Base-by-base conservation (phyloP, 2,329 filamentous ascomycete genomes). In the Biscogniauxia sp. region DNA sequence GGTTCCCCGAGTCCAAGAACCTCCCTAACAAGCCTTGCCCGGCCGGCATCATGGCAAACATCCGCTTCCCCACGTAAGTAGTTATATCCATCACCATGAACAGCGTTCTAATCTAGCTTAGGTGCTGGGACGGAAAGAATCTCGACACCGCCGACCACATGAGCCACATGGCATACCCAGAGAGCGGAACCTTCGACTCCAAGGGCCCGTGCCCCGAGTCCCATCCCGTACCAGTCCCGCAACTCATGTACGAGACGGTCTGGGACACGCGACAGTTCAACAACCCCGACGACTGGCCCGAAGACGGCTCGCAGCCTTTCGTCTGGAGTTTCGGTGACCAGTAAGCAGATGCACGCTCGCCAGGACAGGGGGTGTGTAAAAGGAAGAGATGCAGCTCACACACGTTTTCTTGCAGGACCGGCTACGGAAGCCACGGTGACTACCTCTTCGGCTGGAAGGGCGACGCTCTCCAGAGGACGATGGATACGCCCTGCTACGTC, bases 41-140 rank as follows among this genome's bases (percentile, higher is more conserved):
- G 50, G 76, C 74, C 25, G 78, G 78, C 3, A 79, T 79, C 59
- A 76, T 78, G 64, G 76, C 77, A 5, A 80, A 77, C 25, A 72
- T 80, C 25, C 76, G 75, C 3, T 80, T 80, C 64, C 78, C 78
- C 1, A 77, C 76, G 79, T 83, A 13, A 84, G 87, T 66, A 8
- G 11, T 7, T 19, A 55, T 20, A 11, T 7, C 8, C 7, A 2
- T 2, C 9, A 26, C 11, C 52, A 55, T 78, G 50, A 26, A 20
- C 8, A 69, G 85, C 49, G 80, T 80, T 52, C 55, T 64, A 55
- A 61, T 51, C 5, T 23, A 1, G n/a, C 13, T 15, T 25, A 78
- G 77, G 20, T 80, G 78, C 70, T 80, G 78, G 78, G 78, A 80
- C 54, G 78, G 78, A 28, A 75, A 76, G 61, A 80, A 78, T 56